These are phyloP conservation scores for Escallonia rubra DNA, from an alignment of 129 eudicot species.

Conservation along the genomic window DNA sequence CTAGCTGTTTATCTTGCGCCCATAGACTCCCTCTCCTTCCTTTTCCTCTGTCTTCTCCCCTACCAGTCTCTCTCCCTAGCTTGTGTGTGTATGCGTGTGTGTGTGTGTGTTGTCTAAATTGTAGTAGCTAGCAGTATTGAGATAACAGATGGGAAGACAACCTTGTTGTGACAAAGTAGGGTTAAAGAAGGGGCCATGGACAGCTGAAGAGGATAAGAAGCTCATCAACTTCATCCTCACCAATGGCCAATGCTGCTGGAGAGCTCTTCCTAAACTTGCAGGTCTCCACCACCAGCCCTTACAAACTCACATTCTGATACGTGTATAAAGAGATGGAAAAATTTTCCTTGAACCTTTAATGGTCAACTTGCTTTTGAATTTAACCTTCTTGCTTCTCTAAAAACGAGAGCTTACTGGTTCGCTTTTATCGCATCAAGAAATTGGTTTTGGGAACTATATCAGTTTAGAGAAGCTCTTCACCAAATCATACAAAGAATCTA, in stretches of 20 bases:
- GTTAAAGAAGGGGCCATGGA: slow-evolving; percentile 88
- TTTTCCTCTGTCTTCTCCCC: neutral
- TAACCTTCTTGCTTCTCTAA: neutral
- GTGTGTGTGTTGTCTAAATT: neutral
- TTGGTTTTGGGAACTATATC: too few relatives aligned
- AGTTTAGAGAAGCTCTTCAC: neutral
- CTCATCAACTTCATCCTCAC: slow-evolving; percentile 72
- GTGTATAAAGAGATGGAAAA: neutral
- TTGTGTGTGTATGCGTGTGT: neutral
- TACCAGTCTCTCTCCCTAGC: too few relatives aligned
- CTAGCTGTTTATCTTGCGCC: neutral
- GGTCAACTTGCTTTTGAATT: neutral
- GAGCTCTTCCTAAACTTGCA: slow-evolving; percentile 85
- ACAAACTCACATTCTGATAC: neutral
- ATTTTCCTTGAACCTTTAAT: neutral
- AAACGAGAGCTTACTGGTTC: too few relatives aligned
- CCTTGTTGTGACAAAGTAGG: slow-evolving; percentile 87
- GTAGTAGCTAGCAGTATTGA: neutral
- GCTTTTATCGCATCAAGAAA: neutral
- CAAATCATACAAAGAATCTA: too few relatives aligned
- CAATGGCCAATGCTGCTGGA: slow-evolving; percentile 90
- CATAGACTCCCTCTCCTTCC: neutral
- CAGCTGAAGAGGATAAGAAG: slow-evolving; percentile 76
- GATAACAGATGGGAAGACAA: slow-evolving; percentile 58
- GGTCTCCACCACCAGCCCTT: slow-evolving; percentile 20